Evolutionary conservation across 2,329 filamentous ascomycete species (phyloP).

Genomic region (Aspergillus quadrilineatus): DNA sequence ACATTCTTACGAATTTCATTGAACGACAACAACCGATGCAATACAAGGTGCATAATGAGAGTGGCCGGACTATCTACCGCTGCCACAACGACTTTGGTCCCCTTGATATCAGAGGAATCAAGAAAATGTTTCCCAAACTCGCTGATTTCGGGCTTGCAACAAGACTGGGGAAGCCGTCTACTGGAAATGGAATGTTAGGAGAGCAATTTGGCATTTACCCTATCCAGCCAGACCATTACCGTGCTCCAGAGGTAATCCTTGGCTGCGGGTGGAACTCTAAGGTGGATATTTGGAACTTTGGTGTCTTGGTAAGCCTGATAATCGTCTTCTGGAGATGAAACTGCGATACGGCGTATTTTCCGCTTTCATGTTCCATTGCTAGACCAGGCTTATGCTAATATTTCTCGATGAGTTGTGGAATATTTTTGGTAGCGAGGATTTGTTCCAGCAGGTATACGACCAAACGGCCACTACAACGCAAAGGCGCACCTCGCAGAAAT

Average conservation of each 20-base stretch:
- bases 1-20: slow-evolving; percentile 17
- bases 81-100: slow-evolving; percentile 25
- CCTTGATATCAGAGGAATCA: slow-evolving; percentile 15
- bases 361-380: too few species aligned
- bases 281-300: neutral
- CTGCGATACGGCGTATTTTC: too few species aligned
- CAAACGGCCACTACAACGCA: neutral
- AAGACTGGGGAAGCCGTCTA: neutral
- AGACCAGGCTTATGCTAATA: too few species aligned
- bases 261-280: neutral
- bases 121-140: slow-evolving; percentile 22
- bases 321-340: too few species aligned
- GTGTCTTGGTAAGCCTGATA: neutral
- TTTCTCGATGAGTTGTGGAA: neutral
- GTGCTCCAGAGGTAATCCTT: neutral
- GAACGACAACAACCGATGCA: slow-evolving; percentile 23
- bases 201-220: neutral
- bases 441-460: neutral
- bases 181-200: too few species aligned
- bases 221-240: neutral
- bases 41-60: slow-evolving; percentile 16
- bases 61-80: slow-evolving; percentile 21
- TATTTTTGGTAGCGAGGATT: neutral
- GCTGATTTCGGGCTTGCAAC: slow-evolving; percentile 24
- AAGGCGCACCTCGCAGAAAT: neutral